Evolutionary conservation across 148 eudicot genomes (phyloP).

Genomic region (Salicornia ramosissima): DNA sequence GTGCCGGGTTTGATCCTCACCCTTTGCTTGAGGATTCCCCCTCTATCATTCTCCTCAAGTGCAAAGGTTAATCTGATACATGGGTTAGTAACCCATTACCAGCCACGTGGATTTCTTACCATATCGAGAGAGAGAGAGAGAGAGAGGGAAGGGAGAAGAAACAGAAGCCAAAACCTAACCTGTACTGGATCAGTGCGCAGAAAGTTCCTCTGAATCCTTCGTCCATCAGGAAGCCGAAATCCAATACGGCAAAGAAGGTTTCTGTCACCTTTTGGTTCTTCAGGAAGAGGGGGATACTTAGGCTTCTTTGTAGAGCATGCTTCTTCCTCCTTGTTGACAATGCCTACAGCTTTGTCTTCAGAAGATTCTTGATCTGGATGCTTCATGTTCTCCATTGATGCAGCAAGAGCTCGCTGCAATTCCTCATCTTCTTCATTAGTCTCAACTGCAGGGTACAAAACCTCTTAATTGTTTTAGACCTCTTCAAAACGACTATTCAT

Average conservation of each 20-base stretch:
- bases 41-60: no score
- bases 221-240: constrained; percentile 92
- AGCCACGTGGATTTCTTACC: no score
- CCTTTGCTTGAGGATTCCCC: no score
- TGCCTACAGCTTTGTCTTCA: constrained; percentile 29
- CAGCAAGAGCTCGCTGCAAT: constrained; percentile 64
- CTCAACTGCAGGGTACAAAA: constrained; percentile 34
- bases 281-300: constrained; percentile 74
- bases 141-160: background rate
- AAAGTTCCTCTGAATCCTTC: constrained; percentile 86
- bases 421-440: constrained; percentile 64
- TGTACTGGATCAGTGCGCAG: constrained; percentile 71
- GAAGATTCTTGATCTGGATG: constrained; percentile 30
- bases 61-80: no score
- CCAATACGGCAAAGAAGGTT: constrained; percentile 79
- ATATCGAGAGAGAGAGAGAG: no score
- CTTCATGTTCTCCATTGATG: constrained; percentile 57
- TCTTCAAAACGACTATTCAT: no score
- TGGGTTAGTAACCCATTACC: no score
- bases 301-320: constrained; percentile 32
- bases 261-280: constrained; percentile 76
- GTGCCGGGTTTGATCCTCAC: no score
- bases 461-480: background rate
- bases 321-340: constrained; percentile 35
- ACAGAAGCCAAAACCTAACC: constrained; percentile 32